Evolutionary conservation across 805 yeast species (phyloP), one percentile per base, ranked within the genome.

Genomic region (Wickerhamomyces ciferrii): DNA sequence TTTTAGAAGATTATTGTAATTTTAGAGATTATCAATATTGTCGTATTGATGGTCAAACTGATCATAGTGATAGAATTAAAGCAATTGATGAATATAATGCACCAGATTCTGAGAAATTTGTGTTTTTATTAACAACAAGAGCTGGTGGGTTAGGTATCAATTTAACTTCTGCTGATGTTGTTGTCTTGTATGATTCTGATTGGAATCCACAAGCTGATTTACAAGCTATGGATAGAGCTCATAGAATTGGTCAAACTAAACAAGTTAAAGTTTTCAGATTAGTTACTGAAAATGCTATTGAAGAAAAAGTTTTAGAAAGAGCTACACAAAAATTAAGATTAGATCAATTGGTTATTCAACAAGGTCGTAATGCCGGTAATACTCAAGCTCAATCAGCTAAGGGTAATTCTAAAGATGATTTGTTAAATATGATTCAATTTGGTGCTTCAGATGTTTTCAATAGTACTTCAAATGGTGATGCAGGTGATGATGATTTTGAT

Each of bases 71-170:
- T 60, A 74, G 95, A 69, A 77, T 86, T 31, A 69, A 73, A 47
- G 84, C 90, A 1, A 86, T 86, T 52, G 95, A 86, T 65, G 90
- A 83, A 36, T 86, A 83, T 61, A 86, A 86, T 58, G 79, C 76
- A n/a, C 90, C 89, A 13, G 87, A 72, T 38, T 78, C 86, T 6
- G 73, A 77, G 14, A 86, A 86, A 54, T 86, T 86, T 60, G 72
- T 84, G n/a, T 86, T 86, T 54, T 65, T 86, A 50, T 70, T 86
- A 53, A 86, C 95, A 5, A 86, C 95, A 4, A 78, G 95, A 71
- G 95, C 95, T 40, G 94, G 97, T 66, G 96, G 96, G 11, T 73
- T 89, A 61, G 95, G 95, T 66, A 86, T 86, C 57, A 86, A 86
- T 60, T 72, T 86, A 58, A 86, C 94, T 4, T 69, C 82, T n/a